A percentile compares a stretch with the other conserved stretches of the same genome.
phyloP scores from a whole-genome alignment of 306 rosid species.

The Ormosia semicastrata region DNA sequence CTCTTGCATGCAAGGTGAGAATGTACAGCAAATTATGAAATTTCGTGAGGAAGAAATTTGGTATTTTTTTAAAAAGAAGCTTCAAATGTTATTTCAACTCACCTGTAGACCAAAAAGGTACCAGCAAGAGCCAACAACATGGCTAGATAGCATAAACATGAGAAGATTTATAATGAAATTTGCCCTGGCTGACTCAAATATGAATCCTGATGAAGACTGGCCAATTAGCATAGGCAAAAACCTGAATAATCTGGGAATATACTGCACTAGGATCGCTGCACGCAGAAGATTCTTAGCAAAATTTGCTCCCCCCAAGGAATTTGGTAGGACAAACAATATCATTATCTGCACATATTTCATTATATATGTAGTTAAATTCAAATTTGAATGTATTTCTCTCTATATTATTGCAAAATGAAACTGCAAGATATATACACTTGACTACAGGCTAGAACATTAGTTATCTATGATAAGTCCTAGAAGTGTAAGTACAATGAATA shows the following conservation, averaged over 20 bases:
- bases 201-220: constrained; percentile 70
- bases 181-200: constrained; percentile 91
- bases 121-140: constrained; percentile 78
- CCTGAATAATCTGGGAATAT: constrained; percentile 70
- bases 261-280: constrained; percentile 59
- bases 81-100: constrained; percentile 17
- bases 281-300: constrained; percentile 71
- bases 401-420: too few species aligned
- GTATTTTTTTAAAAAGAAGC: not conserved
- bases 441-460: too few species aligned
- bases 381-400: too few species aligned
- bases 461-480: too few species aligned
- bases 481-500: too few species aligned
- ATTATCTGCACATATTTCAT: constrained; percentile 59
- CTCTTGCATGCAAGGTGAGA: not conserved
- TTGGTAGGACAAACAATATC: constrained; percentile 49
- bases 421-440: too few species aligned
- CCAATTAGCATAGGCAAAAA: constrained; percentile 69
- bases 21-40: not conserved
- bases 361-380: too few species aligned
- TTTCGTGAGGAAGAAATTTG: not conserved
- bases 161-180: constrained; percentile 76
- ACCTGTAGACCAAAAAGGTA: constrained; percentile 93
- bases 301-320: constrained; percentile 66
- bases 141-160: constrained; percentile 67